Base-by-base conservation (phyloP, 2,329 filamentous ascomycete genomes). In the Talaromyces funiculosus region DNA sequence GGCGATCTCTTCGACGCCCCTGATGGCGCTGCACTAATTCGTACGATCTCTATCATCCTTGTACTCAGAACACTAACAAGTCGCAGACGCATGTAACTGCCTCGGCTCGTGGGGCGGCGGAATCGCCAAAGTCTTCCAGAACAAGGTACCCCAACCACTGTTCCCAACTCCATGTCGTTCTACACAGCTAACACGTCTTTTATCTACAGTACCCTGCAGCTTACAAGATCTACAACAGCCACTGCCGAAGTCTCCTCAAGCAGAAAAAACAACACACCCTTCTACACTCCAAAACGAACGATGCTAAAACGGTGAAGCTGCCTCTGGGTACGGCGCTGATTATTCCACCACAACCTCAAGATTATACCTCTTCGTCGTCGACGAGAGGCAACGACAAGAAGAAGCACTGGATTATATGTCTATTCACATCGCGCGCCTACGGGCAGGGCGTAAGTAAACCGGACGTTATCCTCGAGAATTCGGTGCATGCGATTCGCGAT, bases 31-130 rank as follows among this genome's bases (percentile, higher is more conserved):
- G 75, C 83, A 16, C 71, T 86, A 16, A 78, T 85, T 61, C 84
- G 77, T 78, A 67, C 16, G 70, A 69, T 3, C 38, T n/a, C 24
- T 10, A n/a, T 43, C 20, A 14, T 24, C 20, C 3, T 22, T 18
- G n/a, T 10, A 18, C 18, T 26, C 16, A 16, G 31, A 18, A 35
- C 55, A 43, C 45, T 55, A 24, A 42, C 33, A 10, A 59, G 3
- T 12, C n/a, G 18, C 57, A 79, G 77, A 87, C 68, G 82, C 84
- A 12, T 86, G 84, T 72, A 87, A 86, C 69, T 80, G 79, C 55
- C 71, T 78, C 62, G 84, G 84, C 5, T 67, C 67, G 14, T 87
- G 84, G 84, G 82, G 82, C 49, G 77, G 76, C 3, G 84, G 84
- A n/a, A 84, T 86, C 57, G 84, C 84, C 2, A 64, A 67, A 35